Evolutionary conservation across 192 early-diverging fungal genomes (phyloP).

Genomic region (Backusella tuberculispora): DNA sequence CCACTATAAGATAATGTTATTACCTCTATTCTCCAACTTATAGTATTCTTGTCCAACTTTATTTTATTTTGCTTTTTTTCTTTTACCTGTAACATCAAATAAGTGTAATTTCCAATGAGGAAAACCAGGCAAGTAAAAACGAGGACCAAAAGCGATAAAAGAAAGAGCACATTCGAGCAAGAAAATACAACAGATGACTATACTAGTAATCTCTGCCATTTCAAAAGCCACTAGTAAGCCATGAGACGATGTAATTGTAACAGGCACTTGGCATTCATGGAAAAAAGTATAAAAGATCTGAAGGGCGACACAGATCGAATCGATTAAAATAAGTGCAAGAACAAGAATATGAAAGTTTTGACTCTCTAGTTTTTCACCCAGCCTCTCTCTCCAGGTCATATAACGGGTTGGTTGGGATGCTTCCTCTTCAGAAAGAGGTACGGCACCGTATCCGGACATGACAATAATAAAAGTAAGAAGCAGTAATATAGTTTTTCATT

Average conservation of each 20-base stretch:
- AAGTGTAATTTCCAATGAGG: conserved; percentile 50
- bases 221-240: conserved; percentile 33
- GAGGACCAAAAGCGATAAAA: conserved; percentile 51
- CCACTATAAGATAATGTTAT: conserved; percentile 35
- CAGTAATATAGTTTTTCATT: too few species aligned
- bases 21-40: neutral
- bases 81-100: conserved; percentile 49
- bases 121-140: conserved; percentile 44
- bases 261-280: conserved; percentile 31
- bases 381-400: conserved; percentile 26
- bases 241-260: neutral
- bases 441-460: conserved; percentile 7
- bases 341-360: conserved; percentile 29
- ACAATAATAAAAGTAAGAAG: neutral
- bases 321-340: conserved; percentile 30
- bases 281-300: conserved; percentile 42
- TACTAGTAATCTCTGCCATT: conserved; percentile 40
- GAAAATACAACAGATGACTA: conserved; percentile 51
- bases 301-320: conserved; percentile 31
- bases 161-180: conserved; percentile 53
- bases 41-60: neutral
- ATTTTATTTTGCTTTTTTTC: neutral
- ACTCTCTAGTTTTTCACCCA: conserved; percentile 37
- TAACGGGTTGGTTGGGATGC: neutral
- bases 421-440: neutral